phyloP scores from a whole-genome alignment of 1,139 yeast species.

The Scheffersomyces segobiensis region DNA sequence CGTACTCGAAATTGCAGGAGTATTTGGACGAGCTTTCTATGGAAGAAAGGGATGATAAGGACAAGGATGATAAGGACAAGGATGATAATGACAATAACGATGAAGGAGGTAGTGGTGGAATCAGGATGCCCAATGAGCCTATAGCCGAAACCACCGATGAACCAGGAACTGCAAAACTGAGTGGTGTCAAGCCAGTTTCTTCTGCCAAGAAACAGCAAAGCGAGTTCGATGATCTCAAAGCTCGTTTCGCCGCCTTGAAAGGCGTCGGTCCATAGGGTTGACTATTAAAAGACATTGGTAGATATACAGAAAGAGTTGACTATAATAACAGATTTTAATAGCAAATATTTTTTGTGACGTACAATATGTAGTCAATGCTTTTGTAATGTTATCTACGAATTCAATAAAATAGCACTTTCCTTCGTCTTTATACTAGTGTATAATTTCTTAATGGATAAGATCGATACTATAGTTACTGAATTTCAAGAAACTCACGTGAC shows the following conservation, averaged over 20 bases:
- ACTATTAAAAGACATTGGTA: not conserved
- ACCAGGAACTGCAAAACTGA: slow-evolving; percentile 18
- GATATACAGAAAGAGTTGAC: not conserved
- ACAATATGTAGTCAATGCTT: no score
- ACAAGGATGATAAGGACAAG: slow-evolving; percentile 15
- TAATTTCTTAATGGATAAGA: not conserved
- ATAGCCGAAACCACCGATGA: slow-evolving; percentile 14
- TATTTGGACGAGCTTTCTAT: slow-evolving; percentile 22
- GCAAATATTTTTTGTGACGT: not conserved
- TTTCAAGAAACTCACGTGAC: not conserved
- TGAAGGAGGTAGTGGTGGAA: slow-evolving; percentile 24
- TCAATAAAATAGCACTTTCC: no score
- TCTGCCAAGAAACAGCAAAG: slow-evolving; percentile 16
- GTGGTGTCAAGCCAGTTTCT: slow-evolving; percentile 10
- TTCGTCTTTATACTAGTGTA: not conserved
- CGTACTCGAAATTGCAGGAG: slow-evolving; percentile 56
- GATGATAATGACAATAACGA: slow-evolving; percentile 16
- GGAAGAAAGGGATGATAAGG: slow-evolving; percentile 8
- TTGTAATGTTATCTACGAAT: not conserved
- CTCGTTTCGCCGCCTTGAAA: slow-evolving; percentile 49
- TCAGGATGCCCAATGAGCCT: slow-evolving; percentile 7
- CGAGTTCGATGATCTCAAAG: slow-evolving; percentile 45
- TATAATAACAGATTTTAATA: no score
- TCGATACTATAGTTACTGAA: not conserved
- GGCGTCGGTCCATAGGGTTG: slow-evolving; percentile 8